These are phyloP conservation scores for Solanum chacoense DNA, from an alignment of 305 asterid species.

Conservation along the genomic window DNA sequence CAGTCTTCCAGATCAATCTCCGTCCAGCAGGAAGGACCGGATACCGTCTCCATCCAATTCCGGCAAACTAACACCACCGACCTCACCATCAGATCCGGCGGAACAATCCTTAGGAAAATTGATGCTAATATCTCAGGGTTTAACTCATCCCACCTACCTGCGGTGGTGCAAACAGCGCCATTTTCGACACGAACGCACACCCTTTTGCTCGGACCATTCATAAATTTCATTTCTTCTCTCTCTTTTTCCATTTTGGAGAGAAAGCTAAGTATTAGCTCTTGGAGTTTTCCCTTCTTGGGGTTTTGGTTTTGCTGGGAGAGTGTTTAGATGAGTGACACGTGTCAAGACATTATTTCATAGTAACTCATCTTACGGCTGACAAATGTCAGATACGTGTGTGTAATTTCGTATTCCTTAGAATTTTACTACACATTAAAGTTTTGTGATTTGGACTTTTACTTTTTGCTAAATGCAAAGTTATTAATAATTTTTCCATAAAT, in stretches of 20 bases:
- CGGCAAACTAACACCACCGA: conserved; percentile 10
- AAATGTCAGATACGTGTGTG: neutral
- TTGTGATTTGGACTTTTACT: neutral
- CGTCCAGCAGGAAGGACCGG: conserved; percentile 9
- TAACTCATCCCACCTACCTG: conserved; percentile 3
- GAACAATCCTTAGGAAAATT: neutral
- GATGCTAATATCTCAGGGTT: conserved; percentile 3
- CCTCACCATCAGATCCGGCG: conserved; percentile 2
- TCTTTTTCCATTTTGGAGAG: neutral
- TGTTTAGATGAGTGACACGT: neutral
- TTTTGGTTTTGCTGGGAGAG: neutral
- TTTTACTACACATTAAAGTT: neutral
- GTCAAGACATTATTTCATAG: neutral
- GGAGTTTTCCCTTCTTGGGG: neutral
- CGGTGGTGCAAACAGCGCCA: neutral
- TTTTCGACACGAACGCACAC: neutral
- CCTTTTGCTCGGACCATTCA: neutral
- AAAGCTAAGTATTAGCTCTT: neutral
- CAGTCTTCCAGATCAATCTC: conserved; percentile 7
- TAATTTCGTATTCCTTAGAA: neutral
- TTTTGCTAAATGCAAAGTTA: neutral
- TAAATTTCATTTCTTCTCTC: neutral
- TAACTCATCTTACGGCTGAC: neutral
- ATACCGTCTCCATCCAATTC: conserved; percentile 9
- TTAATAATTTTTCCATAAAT: neutral